Evolutionary conservation across 805 yeast species (phyloP).

Genomic region (Kurtzmaniella fragi): DNA sequence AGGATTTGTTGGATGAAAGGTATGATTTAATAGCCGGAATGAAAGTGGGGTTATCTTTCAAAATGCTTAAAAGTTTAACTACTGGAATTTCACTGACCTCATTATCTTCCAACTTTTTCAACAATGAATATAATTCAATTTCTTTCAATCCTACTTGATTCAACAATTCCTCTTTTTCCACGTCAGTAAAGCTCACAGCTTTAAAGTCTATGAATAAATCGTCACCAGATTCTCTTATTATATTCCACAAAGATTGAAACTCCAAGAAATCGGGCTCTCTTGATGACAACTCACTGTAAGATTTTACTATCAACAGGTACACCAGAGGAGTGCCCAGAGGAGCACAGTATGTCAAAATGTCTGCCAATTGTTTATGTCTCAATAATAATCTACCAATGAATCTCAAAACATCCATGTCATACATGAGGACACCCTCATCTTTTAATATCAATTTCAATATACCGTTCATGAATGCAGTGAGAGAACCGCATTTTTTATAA

Average conservation of each 20-base stretch:
- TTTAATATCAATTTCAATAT: conserved; percentile 27
- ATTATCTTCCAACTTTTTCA: no score
- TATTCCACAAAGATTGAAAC: conserved; percentile 28
- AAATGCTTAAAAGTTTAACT: no score
- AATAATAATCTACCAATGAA: conserved; percentile 26
- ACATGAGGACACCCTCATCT: conserved; percentile 37
- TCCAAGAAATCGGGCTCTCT: conserved; percentile 30
- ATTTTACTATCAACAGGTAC: conserved; percentile 26
- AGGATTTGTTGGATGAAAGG: no score
- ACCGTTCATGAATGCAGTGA: conserved; percentile 36
- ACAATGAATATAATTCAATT: no score
- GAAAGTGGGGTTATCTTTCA: no score
- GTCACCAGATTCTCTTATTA: no score
- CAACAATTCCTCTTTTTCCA: no score
- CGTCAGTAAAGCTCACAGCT: no score
- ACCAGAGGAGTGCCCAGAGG: conserved; percentile 28
- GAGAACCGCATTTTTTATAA: conserved; percentile 34
- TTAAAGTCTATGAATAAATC: no score
- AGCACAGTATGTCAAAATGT: conserved; percentile 22
- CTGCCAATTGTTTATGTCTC: conserved; percentile 29
- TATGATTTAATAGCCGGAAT: no score
- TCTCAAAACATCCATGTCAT: conserved; percentile 38
- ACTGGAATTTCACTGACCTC: no score
- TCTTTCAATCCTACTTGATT: no score
- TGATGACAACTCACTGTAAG: conserved; percentile 28